Conservation (phyloP, 192 early-diverging fungal genomes). For the Podila epicladia region DNA sequence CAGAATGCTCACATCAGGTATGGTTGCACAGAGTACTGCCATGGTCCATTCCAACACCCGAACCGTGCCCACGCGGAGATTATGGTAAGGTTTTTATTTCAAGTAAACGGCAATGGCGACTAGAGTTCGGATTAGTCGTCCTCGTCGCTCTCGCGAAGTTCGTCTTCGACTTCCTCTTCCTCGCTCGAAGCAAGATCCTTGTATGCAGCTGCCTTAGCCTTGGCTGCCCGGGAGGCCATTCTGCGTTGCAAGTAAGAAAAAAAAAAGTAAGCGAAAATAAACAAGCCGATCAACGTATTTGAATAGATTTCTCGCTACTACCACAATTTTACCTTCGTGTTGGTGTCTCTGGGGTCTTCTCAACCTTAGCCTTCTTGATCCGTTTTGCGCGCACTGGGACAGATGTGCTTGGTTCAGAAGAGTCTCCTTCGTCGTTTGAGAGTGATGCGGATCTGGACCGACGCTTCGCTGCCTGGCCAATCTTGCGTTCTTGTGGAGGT, state of each 20-base stretch:
- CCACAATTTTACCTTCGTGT: constrained; percentile 26
- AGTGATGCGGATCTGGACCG: constrained; percentile 42
- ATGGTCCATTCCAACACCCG: too few relatives aligned
- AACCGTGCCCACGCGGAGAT: too few relatives aligned
- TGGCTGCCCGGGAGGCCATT: constrained; percentile 44
- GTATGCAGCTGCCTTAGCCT: constrained; percentile 17
- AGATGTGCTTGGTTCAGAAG: not conserved
- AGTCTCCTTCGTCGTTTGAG: constrained; percentile 4
- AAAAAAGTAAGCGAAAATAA: not conserved
- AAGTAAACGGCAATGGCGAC: too few relatives aligned
- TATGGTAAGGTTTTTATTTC: too few relatives aligned
- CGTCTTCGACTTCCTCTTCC: constrained; percentile 8
- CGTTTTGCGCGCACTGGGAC: constrained; percentile 11
- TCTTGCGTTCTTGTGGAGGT: constrained; percentile 26
- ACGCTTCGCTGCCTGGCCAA: constrained; percentile 37
- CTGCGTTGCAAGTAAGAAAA: not conserved
- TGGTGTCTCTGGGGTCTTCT: constrained; percentile 18
- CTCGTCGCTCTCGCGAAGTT: too few relatives aligned
- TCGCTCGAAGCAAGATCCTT: constrained; percentile 17
- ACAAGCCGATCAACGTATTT: not conserved
- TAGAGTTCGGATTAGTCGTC: too few relatives aligned
- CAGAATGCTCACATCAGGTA: too few relatives aligned
- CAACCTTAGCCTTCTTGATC: constrained; percentile 26
- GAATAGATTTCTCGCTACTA: not conserved
- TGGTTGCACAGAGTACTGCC: too few relatives aligned